Base-by-base conservation (phyloP, 805 yeast species). In the Yarrowia sp. region DNA sequence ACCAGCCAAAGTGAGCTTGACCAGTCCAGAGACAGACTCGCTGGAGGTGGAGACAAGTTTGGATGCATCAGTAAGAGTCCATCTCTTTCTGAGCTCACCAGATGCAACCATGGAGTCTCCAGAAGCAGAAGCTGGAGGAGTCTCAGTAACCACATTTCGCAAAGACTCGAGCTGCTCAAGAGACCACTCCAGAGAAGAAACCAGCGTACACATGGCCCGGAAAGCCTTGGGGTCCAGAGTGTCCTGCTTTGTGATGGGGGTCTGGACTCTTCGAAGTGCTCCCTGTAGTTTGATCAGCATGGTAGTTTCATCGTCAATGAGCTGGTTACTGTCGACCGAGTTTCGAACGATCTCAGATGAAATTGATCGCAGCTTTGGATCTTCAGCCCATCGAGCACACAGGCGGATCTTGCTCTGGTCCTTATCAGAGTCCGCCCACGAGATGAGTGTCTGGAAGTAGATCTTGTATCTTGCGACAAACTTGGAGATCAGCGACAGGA, bases 161-260 rank as follows among this genome's bases (percentile, higher is more conserved):
- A 40, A 32, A 9, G n/a, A 59, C 68, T 21, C 46, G 43, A 24
- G 36, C 62, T 28, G 67, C 64, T 19, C 52, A 10, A 21, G 44
- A 58, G 28, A 61, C 85, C 91, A 84, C 17, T 79, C 75, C 1
- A 87, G 68, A 4, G 88, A 82, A 14, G 82, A 78, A 19, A 85
- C 76, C 48, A 89, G 76, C 62, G 84, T 76, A 12, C 86, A 77
- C 3, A 86, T 77, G 21, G 81, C 79, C 54, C 80, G 80, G 67
- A 86, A 79, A 14, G 83, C 78, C 14, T 80, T 80, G 17, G 77
- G 72, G 66, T 85, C 89, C 48, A 89, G 76, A 14, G 84, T 71
- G 67, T 86, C 90, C 24, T 80, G 81, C 61, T 81, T 81, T 6
- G 75, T 74, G 10, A 83, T 56, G 1, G 66, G 51, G 4, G n/a